Percentiles rank a stretch among this genome's conserved stretches.
These are phyloP conservation scores for Aspergillus pseudoglaucus DNA, from an alignment of 2,329 filamentous ascomycete species.

Conservation along the genomic window DNA sequence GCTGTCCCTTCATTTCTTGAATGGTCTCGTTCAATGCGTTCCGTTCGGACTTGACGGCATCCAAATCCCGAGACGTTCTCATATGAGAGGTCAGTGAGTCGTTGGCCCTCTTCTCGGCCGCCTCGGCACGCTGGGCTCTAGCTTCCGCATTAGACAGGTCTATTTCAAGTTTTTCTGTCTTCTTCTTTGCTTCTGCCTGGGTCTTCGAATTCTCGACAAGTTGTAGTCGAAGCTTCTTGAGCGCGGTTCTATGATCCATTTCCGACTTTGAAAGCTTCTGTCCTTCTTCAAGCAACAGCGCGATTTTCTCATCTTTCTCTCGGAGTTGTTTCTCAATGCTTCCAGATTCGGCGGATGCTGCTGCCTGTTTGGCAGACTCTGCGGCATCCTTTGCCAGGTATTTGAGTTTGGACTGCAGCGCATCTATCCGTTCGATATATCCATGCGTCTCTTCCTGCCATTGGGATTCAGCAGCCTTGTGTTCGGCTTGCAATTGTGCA, in stretches of 20 bases:
- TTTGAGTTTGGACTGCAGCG: constrained; percentile 81
- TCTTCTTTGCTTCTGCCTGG: constrained; percentile 46
- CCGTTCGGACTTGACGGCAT: constrained; percentile 56
- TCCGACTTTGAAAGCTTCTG: constrained; percentile 81
- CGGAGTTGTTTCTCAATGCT: constrained; percentile 71
- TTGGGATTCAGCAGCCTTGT: constrained; percentile 48
- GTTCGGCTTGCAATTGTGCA: constrained; percentile 43
- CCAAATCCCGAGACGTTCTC: constrained; percentile 52
- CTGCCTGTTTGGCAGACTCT: constrained; percentile 65
- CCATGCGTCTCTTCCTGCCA: constrained; percentile 76
- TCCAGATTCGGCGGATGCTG: constrained; percentile 55
- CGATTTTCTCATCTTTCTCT: constrained; percentile 86
- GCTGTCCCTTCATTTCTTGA: constrained; percentile 60
- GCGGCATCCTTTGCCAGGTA: constrained; percentile 77
- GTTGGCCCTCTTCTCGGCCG: constrained; percentile 49
- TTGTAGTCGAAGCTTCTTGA: constrained; percentile 67
- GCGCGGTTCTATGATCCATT: constrained; percentile 71
- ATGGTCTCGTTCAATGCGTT: constrained; percentile 60
- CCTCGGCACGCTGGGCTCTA: constrained; percentile 55
- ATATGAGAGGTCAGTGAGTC: constrained; percentile 49
- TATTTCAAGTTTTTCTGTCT: constrained; percentile 59
- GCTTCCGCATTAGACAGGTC: constrained; percentile 45
- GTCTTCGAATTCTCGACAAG: constrained; percentile 47
- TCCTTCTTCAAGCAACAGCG: constrained; percentile 84
- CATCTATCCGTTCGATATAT: constrained; percentile 85